Conservation (phyloP, 1,139 yeast species). For the Protomyces pachydermus region DNA sequence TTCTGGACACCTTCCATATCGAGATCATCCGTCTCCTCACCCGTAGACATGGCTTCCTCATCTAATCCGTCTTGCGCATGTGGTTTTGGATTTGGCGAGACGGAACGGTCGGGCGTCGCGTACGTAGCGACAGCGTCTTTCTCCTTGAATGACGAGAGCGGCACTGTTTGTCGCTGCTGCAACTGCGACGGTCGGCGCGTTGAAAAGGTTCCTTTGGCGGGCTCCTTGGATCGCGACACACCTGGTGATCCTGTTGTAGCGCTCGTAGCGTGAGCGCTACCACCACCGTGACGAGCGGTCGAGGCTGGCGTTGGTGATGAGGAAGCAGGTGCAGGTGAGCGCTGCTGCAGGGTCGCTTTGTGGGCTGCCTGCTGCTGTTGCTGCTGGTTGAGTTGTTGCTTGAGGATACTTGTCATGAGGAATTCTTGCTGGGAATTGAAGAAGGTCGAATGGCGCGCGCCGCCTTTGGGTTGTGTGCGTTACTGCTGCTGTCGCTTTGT, state of each 20-base stretch:
- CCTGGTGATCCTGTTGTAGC: neutral
- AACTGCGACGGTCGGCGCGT: neutral
- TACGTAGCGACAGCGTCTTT: neutral
- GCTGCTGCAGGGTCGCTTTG: neutral
- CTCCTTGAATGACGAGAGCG: neutral
- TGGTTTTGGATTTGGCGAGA: constrained; percentile 6
- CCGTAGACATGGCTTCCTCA: constrained; percentile 2
- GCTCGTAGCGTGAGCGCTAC: neutral
- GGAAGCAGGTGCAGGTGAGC: neutral
- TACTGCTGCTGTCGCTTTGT: no score
- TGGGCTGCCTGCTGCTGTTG: neutral
- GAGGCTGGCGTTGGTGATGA: neutral
- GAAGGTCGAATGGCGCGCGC: neutral
- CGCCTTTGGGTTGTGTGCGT: neutral
- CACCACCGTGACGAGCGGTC: neutral
- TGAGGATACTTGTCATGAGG: neutral
- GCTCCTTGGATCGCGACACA: neutral
- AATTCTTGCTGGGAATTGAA: neutral
- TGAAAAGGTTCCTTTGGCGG: neutral
- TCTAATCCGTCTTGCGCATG: neutral
- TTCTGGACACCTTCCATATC: constrained; percentile 9
- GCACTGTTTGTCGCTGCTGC: neutral
- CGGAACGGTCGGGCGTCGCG: constrained; percentile 20
- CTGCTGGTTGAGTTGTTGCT: neutral
- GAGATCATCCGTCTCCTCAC: constrained; percentile 21